Conservation (phyloP, 2,329 filamentous ascomycete genomes). For the Anisogramma anomala region DNA sequence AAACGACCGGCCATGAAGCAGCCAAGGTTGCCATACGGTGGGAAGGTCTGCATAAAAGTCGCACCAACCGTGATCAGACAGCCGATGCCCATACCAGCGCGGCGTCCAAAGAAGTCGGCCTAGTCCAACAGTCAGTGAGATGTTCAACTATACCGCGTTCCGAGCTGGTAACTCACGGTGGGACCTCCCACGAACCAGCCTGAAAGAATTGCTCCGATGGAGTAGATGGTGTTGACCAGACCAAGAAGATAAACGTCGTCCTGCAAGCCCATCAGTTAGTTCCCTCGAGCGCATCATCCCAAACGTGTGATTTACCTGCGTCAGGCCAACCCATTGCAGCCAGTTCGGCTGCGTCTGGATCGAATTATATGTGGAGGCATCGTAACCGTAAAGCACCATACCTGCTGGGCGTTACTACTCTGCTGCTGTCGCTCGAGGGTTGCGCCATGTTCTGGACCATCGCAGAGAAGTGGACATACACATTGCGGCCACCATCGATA, state of each 20-base stretch:
- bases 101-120: constrained; percentile 49
- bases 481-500: constrained; percentile 57
- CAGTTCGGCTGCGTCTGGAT: constrained; percentile 58
- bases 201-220: constrained; percentile 57
- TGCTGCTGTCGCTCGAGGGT: no score
- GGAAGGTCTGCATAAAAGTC: constrained; percentile 57
- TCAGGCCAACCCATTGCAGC: constrained; percentile 49
- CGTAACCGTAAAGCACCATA: constrained; percentile 66
- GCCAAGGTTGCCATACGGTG: constrained; percentile 48
- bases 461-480: constrained; percentile 24
- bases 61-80: constrained; percentile 54
- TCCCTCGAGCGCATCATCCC: not conserved
- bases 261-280: not conserved
- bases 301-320: constrained; percentile 21
- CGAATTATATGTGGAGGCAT: constrained; percentile 63
- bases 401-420: no score
- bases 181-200: constrained; percentile 61
- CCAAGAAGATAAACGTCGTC: constrained; percentile 29
- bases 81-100: constrained; percentile 53
- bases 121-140: constrained; percentile 6
- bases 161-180: constrained; percentile 25
- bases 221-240: constrained; percentile 56
- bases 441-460: no score
- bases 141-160: no score
- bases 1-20: constrained; percentile 59